phyloP scores from a whole-genome alignment of 2,329 filamentous ascomycete species.

The Talaromyces sp. region DNA sequence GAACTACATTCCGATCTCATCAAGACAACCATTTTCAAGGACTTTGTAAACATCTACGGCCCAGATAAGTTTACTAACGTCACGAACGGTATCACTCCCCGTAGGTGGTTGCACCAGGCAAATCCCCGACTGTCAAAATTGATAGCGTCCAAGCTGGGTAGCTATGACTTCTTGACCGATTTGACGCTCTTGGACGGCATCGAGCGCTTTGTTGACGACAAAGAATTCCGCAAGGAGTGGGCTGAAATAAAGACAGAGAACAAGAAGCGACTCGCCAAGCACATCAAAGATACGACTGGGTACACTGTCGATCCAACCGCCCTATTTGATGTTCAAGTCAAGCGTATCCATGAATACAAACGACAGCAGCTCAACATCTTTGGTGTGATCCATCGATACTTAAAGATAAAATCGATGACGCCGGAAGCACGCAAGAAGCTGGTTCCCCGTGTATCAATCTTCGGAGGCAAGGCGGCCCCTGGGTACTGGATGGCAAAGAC shows the following conservation, averaged over 20 bases:
- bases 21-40: constrained; percentile 99
- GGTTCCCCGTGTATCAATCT: constrained; percentile 85
- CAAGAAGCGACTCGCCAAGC: constrained; percentile 86
- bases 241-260: constrained; percentile 94
- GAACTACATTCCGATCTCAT: constrained; percentile 97
- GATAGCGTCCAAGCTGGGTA: constrained; percentile 84
- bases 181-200: constrained; percentile 81
- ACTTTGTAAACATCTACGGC: constrained; percentile 93
- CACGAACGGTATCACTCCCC: constrained; percentile 94
- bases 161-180: constrained; percentile 83
- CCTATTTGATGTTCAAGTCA: constrained; percentile 96
- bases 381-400: constrained; percentile 91
- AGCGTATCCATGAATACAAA: constrained; percentile 99
- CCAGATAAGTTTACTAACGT: constrained; percentile 98
- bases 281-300: constrained; percentile 78
- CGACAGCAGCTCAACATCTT: constrained; percentile 99
- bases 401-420: constrained; percentile 80
- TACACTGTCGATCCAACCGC: constrained; percentile 81
- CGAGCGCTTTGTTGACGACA: constrained; percentile 78
- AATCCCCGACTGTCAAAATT: constrained; percentile 89
- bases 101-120: constrained; percentile 95
- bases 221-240: constrained; percentile 90
- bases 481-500: constrained; percentile 99
- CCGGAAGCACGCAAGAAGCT: constrained; percentile 82
- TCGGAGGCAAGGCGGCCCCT: constrained; percentile 94